Evolutionary conservation across 805 yeast genomes (phyloP), one percentile per base, ranked within the genome.

Genomic region (Komagataella phaffii): DNA sequence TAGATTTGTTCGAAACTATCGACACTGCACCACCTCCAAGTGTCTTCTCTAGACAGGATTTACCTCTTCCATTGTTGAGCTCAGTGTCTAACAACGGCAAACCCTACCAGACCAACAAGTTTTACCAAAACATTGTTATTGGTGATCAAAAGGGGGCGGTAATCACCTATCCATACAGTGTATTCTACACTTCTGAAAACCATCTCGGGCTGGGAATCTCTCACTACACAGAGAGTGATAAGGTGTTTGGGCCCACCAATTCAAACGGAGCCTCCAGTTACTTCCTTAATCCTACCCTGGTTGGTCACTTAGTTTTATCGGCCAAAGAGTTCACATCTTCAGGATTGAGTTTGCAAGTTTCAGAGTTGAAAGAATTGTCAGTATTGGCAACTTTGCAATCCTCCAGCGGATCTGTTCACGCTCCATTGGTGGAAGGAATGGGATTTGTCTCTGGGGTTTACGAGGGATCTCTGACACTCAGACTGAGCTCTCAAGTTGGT

Each of bases 21-120:
- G 70, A 71, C 47, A 74, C 76, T 3, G 56, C 56, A 10, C 67
- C 64, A 21, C 83, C 83, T 4, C 70, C 71, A 6, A 52, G 69
- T 0, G 69, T 75, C 49, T 80, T 80, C 65, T 55, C 70, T 3
- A 68, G 75, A 50, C 70, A 70, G 45, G 69, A 63, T 3, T 69
- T 77, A 47, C 75, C 75, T 10, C 62, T 79, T 52, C 56, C 59
- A 0, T 61, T 80, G 45, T 80, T 83, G 17, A 57, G 56, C 3
- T 78, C 78, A 43, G 80, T 76, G 44, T 64, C 68, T 45, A 70
- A 72, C 53, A 61, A 65, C 50, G 75, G 65, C 40, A 57, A 55
- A 8, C 76, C 82, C 1, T 72, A 76, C 54, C 80, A 81, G 59
- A 88, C 95, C 21, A 86, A 87, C 70, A 86, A 85, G 66, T 87